These are phyloP conservation scores for Bimuria novae-zelandiae DNA, from an alignment of 2,329 filamentous ascomycete species.

Conservation along the genomic window DNA sequence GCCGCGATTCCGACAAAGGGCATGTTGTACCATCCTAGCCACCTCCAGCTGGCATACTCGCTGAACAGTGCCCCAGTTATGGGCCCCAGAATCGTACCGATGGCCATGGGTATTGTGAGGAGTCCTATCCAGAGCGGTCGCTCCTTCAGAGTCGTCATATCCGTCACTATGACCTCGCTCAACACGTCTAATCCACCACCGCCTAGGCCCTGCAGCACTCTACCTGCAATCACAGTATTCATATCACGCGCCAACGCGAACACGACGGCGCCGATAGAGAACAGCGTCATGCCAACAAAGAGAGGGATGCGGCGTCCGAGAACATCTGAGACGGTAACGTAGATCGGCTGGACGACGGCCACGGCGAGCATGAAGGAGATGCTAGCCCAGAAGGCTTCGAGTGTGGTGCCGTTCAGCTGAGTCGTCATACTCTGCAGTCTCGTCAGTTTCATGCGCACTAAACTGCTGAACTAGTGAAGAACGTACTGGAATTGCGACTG, in stretches of 20 bases:
- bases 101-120: slow-evolving; percentile 55
- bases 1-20: slow-evolving; percentile 51
- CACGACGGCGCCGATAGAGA: slow-evolving; percentile 53
- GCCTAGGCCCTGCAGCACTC: slow-evolving; percentile 57
- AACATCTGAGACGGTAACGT: slow-evolving; percentile 33
- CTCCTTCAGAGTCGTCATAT: slow-evolving; percentile 57
- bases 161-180: slow-evolving; percentile 55
- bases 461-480: slow-evolving; percentile 37
- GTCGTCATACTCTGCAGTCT: slow-evolving; percentile 55
- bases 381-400: slow-evolving; percentile 66
- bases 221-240: slow-evolving; percentile 55
- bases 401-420: slow-evolving; percentile 13
- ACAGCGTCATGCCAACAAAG: slow-evolving; percentile 39
- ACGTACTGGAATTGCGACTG: slow-evolving; percentile 18
- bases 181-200: slow-evolving; percentile 57
- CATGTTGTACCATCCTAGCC: slow-evolving; percentile 47
- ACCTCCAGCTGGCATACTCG: slow-evolving; percentile 51
- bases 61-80: slow-evolving; percentile 55
- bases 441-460: slow-evolving; percentile 50
- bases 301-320: slow-evolving; percentile 30
- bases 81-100: slow-evolving; percentile 56
- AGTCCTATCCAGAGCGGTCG: slow-evolving; percentile 55
- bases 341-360: slow-evolving; percentile 32
- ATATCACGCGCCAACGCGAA: slow-evolving; percentile 54
- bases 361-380: slow-evolving; percentile 28